Conservation (phyloP, 2,329 filamentous ascomycete genomes). For the Ceratocystis destructans region DNA sequence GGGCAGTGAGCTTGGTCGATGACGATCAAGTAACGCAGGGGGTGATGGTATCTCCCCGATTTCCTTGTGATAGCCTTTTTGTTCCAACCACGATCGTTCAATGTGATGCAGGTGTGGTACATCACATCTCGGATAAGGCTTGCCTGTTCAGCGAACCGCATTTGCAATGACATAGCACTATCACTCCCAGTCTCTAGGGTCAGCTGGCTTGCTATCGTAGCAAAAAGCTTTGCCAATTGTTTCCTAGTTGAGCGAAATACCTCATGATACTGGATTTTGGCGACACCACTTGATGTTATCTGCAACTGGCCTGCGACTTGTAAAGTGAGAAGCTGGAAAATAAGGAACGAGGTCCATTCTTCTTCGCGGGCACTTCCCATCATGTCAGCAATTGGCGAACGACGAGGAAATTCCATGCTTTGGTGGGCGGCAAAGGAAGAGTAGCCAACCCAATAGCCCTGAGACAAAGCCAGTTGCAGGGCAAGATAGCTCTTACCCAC, state of each 20-base stretch:
- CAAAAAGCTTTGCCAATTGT: constrained; percentile 11
- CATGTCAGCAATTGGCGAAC: constrained; percentile 15
- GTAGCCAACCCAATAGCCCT: constrained; percentile 16
- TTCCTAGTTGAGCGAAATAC: constrained; percentile 6
- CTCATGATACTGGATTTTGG: constrained; percentile 15
- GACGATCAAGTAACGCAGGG: constrained; percentile 10
- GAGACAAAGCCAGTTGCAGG: constrained; percentile 12
- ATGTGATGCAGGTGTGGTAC: neutral
- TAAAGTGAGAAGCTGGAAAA: constrained; percentile 15
- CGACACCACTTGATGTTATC: constrained; percentile 1
- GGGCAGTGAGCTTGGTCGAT: constrained; percentile 3
- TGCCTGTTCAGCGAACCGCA: constrained; percentile 4
- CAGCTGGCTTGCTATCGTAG: constrained; percentile 10
- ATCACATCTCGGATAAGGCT: neutral
- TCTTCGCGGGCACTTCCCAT: constrained; percentile 14
- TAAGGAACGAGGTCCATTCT: constrained; percentile 14
- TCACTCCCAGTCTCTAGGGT: neutral
- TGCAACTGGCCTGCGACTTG: neutral
- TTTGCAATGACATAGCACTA: neutral
- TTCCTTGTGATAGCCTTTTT: neutral
- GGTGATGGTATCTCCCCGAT: constrained; percentile 1
- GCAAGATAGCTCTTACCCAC: constrained; percentile 15
- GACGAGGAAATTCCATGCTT: constrained; percentile 5
- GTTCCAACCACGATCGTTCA: constrained; percentile 13
- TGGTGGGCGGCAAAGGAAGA: constrained; percentile 9